Conservation (phyloP, 1,139 yeast species). For the Taiozyma sp. region DNA sequence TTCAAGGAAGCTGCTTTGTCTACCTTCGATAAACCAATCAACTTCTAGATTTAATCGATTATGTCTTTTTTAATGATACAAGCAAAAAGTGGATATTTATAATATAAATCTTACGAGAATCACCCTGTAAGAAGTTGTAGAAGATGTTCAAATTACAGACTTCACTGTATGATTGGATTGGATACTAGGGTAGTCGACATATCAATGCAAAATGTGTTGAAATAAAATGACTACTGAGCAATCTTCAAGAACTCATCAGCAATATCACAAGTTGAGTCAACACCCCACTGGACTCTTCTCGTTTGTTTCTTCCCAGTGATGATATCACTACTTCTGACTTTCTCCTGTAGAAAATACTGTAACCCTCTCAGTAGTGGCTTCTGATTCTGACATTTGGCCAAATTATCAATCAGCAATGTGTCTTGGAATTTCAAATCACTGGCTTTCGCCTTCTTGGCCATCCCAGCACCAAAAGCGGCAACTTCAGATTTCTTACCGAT, state of each 20-base stretch:
- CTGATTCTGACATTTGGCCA: conserved; percentile 61
- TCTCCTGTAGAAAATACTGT: conserved; percentile 58
- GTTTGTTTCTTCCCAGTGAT: conserved; percentile 54
- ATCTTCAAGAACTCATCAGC: conserved; percentile 41
- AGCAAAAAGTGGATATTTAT: background rate
- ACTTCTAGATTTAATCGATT: conserved; percentile 44
- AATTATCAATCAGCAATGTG: conserved; percentile 44
- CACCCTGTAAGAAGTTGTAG: background rate
- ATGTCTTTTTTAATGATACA: background rate
- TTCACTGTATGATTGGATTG: too few relatives aligned
- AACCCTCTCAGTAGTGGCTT: conserved; percentile 62
- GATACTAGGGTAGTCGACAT: too few relatives aligned
- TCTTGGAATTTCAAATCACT: conserved; percentile 45
- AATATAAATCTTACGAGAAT: background rate
- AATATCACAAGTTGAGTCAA: conserved; percentile 46
- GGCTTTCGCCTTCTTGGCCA: conserved; percentile 27
- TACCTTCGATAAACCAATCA: conserved; percentile 84
- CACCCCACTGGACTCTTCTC: conserved; percentile 68
- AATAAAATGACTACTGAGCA: background rate
- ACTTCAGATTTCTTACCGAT: conserved; percentile 61
- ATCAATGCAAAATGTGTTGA: too few relatives aligned
- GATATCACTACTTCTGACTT: conserved; percentile 44
- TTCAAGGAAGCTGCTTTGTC: conserved; percentile 98
- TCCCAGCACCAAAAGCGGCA: conserved; percentile 43
- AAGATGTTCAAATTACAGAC: too few relatives aligned